Evolutionary conservation across 495 filamentous ascomycete species (phyloP).

Genomic region (Paragyromitra xinjiangensis): DNA sequence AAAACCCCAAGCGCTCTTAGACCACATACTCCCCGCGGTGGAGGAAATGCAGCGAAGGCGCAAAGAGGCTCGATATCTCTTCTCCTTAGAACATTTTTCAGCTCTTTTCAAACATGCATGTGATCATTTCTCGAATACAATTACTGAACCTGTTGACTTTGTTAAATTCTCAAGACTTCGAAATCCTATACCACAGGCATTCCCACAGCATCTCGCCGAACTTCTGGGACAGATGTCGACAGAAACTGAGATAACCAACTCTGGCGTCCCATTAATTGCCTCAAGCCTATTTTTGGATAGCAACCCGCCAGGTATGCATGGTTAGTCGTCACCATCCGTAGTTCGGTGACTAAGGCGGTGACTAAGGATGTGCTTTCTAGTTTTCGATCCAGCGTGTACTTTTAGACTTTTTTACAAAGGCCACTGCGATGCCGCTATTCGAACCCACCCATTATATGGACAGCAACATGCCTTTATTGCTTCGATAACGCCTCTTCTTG

Average conservation of each 20-base stretch:
- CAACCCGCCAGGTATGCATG: slow-evolving; percentile 28
- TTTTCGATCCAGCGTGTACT: slow-evolving; percentile 31
- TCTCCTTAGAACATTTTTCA: slow-evolving; percentile 46
- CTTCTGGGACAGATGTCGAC: slow-evolving; percentile 22
- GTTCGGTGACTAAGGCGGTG: too few species aligned
- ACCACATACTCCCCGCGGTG: slow-evolving; percentile 34
- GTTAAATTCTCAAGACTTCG: slow-evolving; percentile 45
- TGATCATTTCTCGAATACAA: slow-evolving; percentile 39
- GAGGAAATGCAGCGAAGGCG: slow-evolving; percentile 32
- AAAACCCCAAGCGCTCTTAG: slow-evolving; percentile 32
- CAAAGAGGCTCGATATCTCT: slow-evolving; percentile 40
- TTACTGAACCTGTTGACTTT: slow-evolving; percentile 51
- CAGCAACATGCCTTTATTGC: not conserved
- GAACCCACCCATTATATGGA: not conserved
- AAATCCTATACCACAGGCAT: slow-evolving; percentile 38
- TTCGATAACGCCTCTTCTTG: not conserved
- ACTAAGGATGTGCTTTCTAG: slow-evolving; percentile 11
- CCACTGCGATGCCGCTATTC: slow-evolving; percentile 5
- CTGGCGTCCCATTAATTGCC: slow-evolving; percentile 46
- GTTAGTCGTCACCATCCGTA: slow-evolving; percentile 28
- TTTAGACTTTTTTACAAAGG: slow-evolving; percentile 46
- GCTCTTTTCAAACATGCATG: slow-evolving; percentile 44
- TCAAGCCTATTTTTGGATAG: slow-evolving; percentile 37
- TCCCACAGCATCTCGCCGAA: slow-evolving; percentile 38
- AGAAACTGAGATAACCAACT: slow-evolving; percentile 43